Base-by-base conservation (phyloP, 495 filamentous ascomycete species). In the Penicillium robsamsonii region DNA sequence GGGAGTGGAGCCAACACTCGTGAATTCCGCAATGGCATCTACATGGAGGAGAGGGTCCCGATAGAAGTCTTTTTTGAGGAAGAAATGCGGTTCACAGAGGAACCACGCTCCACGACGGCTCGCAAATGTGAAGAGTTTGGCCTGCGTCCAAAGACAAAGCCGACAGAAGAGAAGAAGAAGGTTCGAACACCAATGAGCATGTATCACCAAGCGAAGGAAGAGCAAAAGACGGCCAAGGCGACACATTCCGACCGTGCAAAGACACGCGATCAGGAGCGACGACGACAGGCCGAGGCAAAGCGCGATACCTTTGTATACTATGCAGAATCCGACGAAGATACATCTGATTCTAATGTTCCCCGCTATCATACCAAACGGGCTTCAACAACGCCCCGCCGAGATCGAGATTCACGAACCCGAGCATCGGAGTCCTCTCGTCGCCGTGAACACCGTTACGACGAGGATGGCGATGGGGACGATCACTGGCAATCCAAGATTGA, bases 221-320 rank as follows among this genome's bases (percentile, higher is more conserved):
- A 40, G n/a, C 73, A 72, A 40, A 69, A 72, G 13, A 67, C 46
- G 30, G 51, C 62, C 17, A 74, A 71, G 45, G 59, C 70, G 9
- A 61, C 62, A 27, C 65, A 71, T 55, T 60, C 68, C 42, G 70
- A 70, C 48, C 68, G 65, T 38, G 72, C 63, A 61, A 83, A 75
- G 73, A 67, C 58, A 44, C 75, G 71, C 59, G 82, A 79, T 58
- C 83, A 77, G 66, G 80, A 82, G 53, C 74, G 76, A 49, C 76
- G 67, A 55, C 75, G 69, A 51, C 77, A 81, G 30, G 58, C 64
- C 6, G 75, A 73, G 13, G 76, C 77, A 35, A 85, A 83, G 58
- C 67, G 67, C 27, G 70, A 69, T 15, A 41, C 58, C n/a, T 51
- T 55, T 37, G 50, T 50, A 29, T 56, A 67, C 5, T 70, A 70